phyloP scores from a whole-genome alignment of 192 early-diverging fungal species.

The Umbelopsis sp. region DNA sequence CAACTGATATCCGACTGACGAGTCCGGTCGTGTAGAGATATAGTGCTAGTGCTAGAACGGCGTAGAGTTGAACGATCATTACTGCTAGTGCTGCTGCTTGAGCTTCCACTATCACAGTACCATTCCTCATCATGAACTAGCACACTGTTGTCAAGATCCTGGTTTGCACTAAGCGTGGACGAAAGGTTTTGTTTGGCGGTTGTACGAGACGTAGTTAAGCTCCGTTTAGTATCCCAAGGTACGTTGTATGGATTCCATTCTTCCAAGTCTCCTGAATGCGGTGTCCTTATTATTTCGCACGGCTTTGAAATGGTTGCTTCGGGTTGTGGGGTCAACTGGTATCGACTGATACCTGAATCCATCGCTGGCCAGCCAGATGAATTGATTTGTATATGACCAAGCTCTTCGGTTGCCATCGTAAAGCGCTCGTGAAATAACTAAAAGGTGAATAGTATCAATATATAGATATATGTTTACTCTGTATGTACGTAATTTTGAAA shows the following conservation, averaged over 20 bases:
- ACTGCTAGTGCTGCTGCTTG: slow-evolving; percentile 11
- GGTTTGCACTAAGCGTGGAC: not conserved
- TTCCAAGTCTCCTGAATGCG: not conserved
- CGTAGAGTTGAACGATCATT: not conserved
- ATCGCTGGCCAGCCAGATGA: slow-evolving; percentile 4
- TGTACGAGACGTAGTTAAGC: not conserved
- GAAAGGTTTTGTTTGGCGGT: not conserved
- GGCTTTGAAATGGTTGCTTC: not conserved
- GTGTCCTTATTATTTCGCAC: not conserved
- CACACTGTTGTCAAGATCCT: not conserved
- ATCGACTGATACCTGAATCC: not conserved
- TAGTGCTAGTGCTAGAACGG: not conserved
- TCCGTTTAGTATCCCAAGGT: slow-evolving; percentile 14
- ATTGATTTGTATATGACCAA: not conserved
- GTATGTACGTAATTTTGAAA: not conserved
- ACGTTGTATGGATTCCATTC: slow-evolving; percentile 10
- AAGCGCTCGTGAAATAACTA: not conserved
- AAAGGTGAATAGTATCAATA: not conserved
- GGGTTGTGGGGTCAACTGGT: not conserved
- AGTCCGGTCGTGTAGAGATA: not conserved
- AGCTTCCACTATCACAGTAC: slow-evolving; percentile 10
- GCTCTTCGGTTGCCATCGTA: not conserved
- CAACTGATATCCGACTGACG: not conserved
- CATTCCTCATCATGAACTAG: not conserved
- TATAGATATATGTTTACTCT: not conserved